Evolutionary conservation across 2,329 filamentous ascomycete genomes (phyloP).

Genomic region (Uncinocarpus reesii): DNA sequence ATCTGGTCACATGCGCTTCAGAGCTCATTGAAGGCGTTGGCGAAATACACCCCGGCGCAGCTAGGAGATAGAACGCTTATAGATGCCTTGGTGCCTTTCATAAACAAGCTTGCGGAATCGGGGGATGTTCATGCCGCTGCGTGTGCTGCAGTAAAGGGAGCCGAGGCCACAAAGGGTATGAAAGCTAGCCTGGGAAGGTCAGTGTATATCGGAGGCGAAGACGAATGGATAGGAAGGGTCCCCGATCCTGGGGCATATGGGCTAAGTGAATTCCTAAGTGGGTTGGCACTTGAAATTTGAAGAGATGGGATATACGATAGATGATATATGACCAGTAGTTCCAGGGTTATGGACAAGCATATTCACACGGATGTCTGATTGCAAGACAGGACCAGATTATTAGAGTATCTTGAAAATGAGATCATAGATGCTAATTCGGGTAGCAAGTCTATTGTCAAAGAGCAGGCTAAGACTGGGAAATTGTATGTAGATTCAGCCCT

Average conservation of each 20-base stretch:
- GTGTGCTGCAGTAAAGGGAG: conserved; percentile 61
- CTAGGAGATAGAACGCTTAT: conserved; percentile 83
- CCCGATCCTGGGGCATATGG: conserved; percentile 67
- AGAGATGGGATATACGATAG: not conserved
- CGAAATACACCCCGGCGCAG: conserved; percentile 77
- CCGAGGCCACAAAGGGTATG: conserved; percentile 84
- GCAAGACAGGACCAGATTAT: no score
- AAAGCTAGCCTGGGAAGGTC: conserved; percentile 73
- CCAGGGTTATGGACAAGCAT: no score
- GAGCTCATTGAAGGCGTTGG: conserved; percentile 59
- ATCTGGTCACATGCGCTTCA: conserved; percentile 60
- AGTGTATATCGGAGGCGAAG: conserved; percentile 65
- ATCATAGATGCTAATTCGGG: no score
- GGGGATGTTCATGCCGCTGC: conserved; percentile 63
- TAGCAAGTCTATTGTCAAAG: no score
- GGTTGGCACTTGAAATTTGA: conserved; percentile 49
- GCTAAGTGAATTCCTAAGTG: conserved; percentile 73
- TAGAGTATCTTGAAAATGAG: no score
- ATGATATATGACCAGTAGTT: no score
- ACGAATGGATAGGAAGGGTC: conserved; percentile 57
- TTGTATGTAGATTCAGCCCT: no score
- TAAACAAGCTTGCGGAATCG: conserved; percentile 56
- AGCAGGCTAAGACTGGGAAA: no score
- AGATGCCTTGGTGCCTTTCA: conserved; percentile 82
- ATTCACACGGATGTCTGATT: no score